phyloP scores from a whole-genome alignment of 2,329 filamentous ascomycete genomes.

The Fusarium clavum region DNA sequence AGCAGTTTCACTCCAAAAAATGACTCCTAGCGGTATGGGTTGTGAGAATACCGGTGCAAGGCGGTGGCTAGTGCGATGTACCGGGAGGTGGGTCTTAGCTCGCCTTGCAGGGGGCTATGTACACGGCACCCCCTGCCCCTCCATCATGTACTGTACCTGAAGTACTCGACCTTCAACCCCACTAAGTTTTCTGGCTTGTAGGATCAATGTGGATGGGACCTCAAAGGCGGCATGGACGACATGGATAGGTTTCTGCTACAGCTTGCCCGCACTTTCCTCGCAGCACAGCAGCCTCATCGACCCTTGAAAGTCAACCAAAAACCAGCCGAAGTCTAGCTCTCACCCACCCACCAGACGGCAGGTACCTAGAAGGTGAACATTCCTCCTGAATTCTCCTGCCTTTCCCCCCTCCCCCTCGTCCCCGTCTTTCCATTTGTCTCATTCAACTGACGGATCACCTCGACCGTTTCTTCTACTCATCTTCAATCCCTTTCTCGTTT shows the following conservation, averaged over 20 bases:
- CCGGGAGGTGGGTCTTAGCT: slow-evolving; percentile 18
- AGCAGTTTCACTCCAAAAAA: slow-evolving; percentile 17
- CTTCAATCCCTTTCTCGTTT: slow-evolving; percentile 32
- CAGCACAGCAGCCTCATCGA: slow-evolving; percentile 43
- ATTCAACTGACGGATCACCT: slow-evolving; percentile 44
- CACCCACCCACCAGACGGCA: slow-evolving; percentile 40
- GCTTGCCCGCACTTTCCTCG: slow-evolving; percentile 4
- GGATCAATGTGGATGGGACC: not conserved
- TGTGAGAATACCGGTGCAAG: slow-evolving; percentile 31
- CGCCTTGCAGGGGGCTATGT: not conserved
- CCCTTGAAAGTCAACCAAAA: slow-evolving; percentile 46
- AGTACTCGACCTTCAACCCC: slow-evolving; percentile 40
- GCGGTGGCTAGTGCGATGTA: slow-evolving; percentile 38
- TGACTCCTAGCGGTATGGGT: not conserved
- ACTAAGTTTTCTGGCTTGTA: slow-evolving; percentile 38
- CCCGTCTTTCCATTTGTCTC: slow-evolving; percentile 31
- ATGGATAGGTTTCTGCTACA: slow-evolving; percentile 2
- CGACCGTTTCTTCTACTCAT: slow-evolving; percentile 42
- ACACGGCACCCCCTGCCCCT: slow-evolving; percentile 9
- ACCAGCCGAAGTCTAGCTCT: slow-evolving; percentile 45
- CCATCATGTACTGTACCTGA: slow-evolving; percentile 34
- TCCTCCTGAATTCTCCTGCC: slow-evolving; percentile 49
- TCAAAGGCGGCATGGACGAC: not conserved
- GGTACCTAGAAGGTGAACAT: slow-evolving; percentile 14
- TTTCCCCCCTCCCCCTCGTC: slow-evolving; percentile 33